Base-by-base conservation (phyloP, 352 stramenopile species). In the Phytophthora palmivora region DNA sequence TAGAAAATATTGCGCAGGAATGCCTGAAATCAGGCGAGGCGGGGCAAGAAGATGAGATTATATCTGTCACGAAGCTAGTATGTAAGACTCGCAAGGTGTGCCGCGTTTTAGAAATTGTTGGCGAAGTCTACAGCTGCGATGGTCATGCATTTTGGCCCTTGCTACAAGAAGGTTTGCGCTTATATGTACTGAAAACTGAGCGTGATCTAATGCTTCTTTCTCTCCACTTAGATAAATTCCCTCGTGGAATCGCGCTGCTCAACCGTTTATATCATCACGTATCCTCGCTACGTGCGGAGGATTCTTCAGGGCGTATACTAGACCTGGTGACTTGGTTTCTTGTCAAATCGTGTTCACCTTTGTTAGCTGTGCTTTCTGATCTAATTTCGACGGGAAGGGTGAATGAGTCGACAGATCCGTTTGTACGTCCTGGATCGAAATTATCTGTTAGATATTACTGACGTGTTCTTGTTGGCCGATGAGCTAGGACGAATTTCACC, bases 321-420 rank as follows among this genome's bases (percentile, higher is more conserved):
- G 30, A 64, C 16, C 32, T 92, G 15, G 48, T 77, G 8, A 71
- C 39, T 18, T 91, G 84, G 84, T 69, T 92, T 26, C 65, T 92
- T 24, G 63, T 85, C 1, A 84, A 82, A 44, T 61, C 76, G 16
- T 74, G 68, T n/a, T 65, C 58, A 14, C 79, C 84, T 26, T 79
- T 88, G n/a, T 41, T 92, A n/a, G 54, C 54, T 32, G 61, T 73
- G 0, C 50, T 92, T 28, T 82, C 84, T 4, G 67, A 74, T n/a
- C 79, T 89, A 30, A 60, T 87, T 8, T 58, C 72, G 1, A 70
- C 53, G 6, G 84, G 84, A 2, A 59, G 71, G 34, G 74, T 88
- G 19, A 51, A 69, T 9, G 54, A 88, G 34, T 33, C 62, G 15
- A 76, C 70, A 22, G 81, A 92, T 61, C 73, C 77, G 18, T 76